Evolutionary conservation across 1,139 yeast genomes (phyloP).

Genomic region (Suhomyces terraborum): DNA sequence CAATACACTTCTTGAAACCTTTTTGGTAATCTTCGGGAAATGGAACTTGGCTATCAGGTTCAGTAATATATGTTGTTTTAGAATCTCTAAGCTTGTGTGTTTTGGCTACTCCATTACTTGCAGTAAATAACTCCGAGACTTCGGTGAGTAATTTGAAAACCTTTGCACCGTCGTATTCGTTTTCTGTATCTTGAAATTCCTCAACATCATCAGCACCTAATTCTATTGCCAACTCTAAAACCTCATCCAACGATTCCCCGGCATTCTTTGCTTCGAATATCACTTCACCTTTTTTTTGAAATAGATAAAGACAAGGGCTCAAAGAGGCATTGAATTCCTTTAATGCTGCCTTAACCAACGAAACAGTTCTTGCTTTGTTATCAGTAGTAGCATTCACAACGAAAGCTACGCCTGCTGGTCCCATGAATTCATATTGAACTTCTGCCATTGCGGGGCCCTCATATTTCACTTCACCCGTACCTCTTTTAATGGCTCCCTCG

Average conservation of each 20-base stretch:
- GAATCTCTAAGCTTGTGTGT: slow-evolving; percentile 65
- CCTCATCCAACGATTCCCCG: slow-evolving; percentile 54
- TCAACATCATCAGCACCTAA: slow-evolving; percentile 84
- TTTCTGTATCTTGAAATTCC: slow-evolving; percentile 44
- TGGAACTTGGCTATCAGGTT: slow-evolving; percentile 58
- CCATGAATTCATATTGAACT: slow-evolving; percentile 83
- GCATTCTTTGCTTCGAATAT: slow-evolving; percentile 47
- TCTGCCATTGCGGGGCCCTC: slow-evolving; percentile 41
- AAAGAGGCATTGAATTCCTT: slow-evolving; percentile 68
- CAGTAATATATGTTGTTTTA: slow-evolving; percentile 68
- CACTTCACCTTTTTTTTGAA: slow-evolving; percentile 75
- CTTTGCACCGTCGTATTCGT: slow-evolving; percentile 43
- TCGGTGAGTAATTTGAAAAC: slow-evolving; percentile 53
- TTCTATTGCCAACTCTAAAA: slow-evolving; percentile 75
- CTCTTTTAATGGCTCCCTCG: slow-evolving; percentile 84
- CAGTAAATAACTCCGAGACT: slow-evolving; percentile 59
- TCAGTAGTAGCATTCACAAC: slow-evolving; percentile 86
- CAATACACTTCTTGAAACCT: slow-evolving; percentile 59
- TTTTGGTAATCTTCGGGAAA: slow-evolving; percentile 54
- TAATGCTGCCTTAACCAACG: slow-evolving; percentile 73
- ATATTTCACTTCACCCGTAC: slow-evolving; percentile 54
- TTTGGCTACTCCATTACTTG: slow-evolving; percentile 59
- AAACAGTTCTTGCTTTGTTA: slow-evolving; percentile 80
- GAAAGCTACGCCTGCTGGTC: slow-evolving; percentile 88
- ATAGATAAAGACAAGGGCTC: slow-evolving; percentile 77